Evolutionary conservation across 495 filamentous ascomycete species (phyloP), one percentile per base, ranked within the genome.

Genomic region (Neurospora cerealis): DNA sequence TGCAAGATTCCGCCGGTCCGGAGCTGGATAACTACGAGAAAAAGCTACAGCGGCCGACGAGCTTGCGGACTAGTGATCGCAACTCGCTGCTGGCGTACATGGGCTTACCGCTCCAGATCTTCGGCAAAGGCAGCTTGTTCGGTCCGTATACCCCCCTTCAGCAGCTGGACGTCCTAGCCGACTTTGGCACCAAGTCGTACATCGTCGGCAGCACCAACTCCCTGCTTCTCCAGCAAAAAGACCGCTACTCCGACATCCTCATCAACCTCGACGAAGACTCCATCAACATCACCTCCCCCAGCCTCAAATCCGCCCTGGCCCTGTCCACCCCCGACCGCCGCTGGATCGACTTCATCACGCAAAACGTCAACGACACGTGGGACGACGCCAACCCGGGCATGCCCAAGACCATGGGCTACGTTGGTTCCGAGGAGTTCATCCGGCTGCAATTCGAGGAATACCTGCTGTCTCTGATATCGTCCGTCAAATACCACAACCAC

Each of bases 381-480:
- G 95, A 98, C 82, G 93, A 97, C 44, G 85, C 89, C 7, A 94
- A 98, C 81, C 96, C 96, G 8, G 86, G 89, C 70, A 89, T 92
- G 54, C 96, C 96, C 19, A 97, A 94, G 77, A 97, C 94, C 8
- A 91, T 97, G 85, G 95, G 95, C 21, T 99, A 97, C 79, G 91
- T 93, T 77, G 96, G 96, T 70, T 97, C 95, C 74, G 96, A 99
- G 84, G 96, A 98, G 79, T 98, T 98, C 80, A 98, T 99, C 78
- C 89, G 96, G 24, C 88, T 98, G 8, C 96, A 99, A 77, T 99
- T 99, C 74, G 96, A 99, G 84, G 96, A 98, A 80, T 99, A 99
- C 78, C 86, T 98, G 21, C 86, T 98, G 8, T 94, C 95, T 1
- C 87, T 99, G 71, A 88, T 98, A 62, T 93, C 96, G 0, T 88